Evolutionary conservation across 1,284 basidiomycete species (phyloP), one percentile per base, ranked within the genome.

Genomic region (Ustilago shanxiensis): DNA sequence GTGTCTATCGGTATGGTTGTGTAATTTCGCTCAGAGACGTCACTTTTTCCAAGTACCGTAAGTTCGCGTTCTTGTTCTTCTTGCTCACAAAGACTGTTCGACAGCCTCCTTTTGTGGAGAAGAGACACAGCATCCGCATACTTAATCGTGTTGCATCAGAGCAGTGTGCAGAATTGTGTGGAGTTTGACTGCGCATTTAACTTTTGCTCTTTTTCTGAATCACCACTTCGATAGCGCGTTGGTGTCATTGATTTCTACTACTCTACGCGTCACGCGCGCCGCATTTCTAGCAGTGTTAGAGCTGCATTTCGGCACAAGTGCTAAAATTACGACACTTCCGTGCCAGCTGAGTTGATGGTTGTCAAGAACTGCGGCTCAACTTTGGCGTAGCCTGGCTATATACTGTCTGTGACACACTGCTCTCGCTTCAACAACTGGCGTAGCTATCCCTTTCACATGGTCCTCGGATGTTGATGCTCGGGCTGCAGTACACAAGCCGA

Each of bases 261-360:
- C 51, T 67, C 37, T 67, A 67, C 59, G 65, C 65, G 65, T 67
- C 65, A 66, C 65, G 65, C 58, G 65, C 49, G n/a, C 39, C 5
- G 14, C 1, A n/a, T 8, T 11, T 13, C 14, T 24, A 14, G 1
- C 0, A 24, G 1, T 29, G 47, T 49, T 49, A 49, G 47, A 49
- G 16, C 26, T 7, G 1, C 16, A 28, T 7, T 1, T 0, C 4
- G 22, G 14, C 47, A 49, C 47, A 49, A 28, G 22, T 2, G 22
- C 13, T 2, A 20, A 29, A 31, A n/a, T n/a, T n/a, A n/a, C n/a
- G 26, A 28, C 14, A 33, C 18, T 11, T 10, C n/a, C n/a, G n/a
- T n/a, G n/a, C n/a, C n/a, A n/a, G n/a, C n/a, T n/a, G n/a, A n/a
- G n/a, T 24, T 7, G 31, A 37, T 2, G 11, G 2, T 44, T 49